A percentile compares a stretch with the other conserved stretches of the same genome.
Conservation (phyloP, 208 protist genomes). For the Leishmania tarentolae region DNA sequence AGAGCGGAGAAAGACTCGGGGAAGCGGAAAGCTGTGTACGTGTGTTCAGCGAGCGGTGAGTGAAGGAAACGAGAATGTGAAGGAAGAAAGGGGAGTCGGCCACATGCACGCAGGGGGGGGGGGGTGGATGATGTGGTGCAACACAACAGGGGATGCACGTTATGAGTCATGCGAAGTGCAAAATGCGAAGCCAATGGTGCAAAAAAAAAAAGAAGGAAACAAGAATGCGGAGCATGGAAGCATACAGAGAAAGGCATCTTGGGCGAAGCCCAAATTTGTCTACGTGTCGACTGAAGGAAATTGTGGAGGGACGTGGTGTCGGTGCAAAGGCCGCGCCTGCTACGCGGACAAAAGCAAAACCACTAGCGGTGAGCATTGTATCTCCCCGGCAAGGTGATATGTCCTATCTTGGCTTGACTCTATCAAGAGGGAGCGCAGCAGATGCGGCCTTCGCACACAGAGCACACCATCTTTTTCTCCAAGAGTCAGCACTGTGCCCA, state of each 20-base stretch:
- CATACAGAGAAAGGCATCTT: neutral
- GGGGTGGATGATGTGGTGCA: neutral
- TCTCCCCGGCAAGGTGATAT: neutral
- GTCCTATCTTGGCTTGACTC: neutral
- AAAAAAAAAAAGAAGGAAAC: neutral
- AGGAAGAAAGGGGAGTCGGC: neutral
- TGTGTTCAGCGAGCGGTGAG: neutral
- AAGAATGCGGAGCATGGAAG: neutral
- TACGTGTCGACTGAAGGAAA: neutral
- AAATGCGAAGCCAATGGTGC: neutral
- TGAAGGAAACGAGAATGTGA: neutral
- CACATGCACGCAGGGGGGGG: neutral
- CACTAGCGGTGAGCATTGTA: neutral
- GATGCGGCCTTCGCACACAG: neutral
- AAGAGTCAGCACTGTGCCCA: neutral
- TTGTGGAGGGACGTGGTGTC: neutral
- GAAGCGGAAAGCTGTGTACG: slow-evolving; percentile 7
- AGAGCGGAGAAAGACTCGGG: neutral
- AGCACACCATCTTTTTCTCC: neutral
- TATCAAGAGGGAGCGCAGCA: neutral
- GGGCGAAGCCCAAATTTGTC: neutral
- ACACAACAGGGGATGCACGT: neutral
- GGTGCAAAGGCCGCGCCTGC: neutral
- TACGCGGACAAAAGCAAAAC: neutral
- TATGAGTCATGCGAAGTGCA: neutral